Evolutionary conservation across 176 grass and related monocot genomes (phyloP).

Genomic region (Aegilops bicornis): DNA sequence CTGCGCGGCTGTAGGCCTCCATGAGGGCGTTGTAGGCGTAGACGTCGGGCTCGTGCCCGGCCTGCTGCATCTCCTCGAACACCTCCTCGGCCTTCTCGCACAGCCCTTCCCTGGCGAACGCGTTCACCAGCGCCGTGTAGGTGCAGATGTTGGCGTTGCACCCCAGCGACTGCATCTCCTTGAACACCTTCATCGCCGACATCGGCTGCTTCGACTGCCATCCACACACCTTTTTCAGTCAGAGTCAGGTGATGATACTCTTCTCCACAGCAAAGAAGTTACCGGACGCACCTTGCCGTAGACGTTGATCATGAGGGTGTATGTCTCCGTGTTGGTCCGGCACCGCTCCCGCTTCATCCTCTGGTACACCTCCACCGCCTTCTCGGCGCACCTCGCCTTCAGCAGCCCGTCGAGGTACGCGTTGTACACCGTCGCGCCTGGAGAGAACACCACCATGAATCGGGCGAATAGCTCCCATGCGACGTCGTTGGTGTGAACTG

Average conservation of each 20-base stretch:
- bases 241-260: too few relatives aligned
- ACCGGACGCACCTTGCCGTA: slow-evolving; percentile 56
- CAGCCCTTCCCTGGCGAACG: slow-evolving; percentile 85
- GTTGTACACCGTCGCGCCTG: slow-evolving; percentile 75
- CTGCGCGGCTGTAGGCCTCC: slow-evolving; percentile 89
- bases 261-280: too few relatives aligned
- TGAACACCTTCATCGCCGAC: slow-evolving; percentile 66
- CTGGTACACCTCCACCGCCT: slow-evolving; percentile 77
- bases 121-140: slow-evolving; percentile 85
- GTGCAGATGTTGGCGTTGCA: slow-evolving; percentile 96
- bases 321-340: slow-evolving; percentile 75
- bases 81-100: slow-evolving; percentile 87
- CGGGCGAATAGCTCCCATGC: too few relatives aligned
- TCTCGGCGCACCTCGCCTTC: slow-evolving; percentile 69
- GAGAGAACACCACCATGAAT: neutral
- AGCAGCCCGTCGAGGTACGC: slow-evolving; percentile 68
- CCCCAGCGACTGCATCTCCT: slow-evolving; percentile 77
- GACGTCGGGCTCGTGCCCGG: slow-evolving; percentile 80
- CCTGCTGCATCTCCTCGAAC: slow-evolving; percentile 84
- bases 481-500: too few relatives aligned
- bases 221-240: too few relatives aligned
- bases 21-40: slow-evolving; percentile 94
- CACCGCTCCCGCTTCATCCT: slow-evolving; percentile 83
- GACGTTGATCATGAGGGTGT: slow-evolving; percentile 90
- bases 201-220: slow-evolving; percentile 70